Conservation (phyloP, 148 eudicot genomes). For the Fallopia convolvulus region DNA sequence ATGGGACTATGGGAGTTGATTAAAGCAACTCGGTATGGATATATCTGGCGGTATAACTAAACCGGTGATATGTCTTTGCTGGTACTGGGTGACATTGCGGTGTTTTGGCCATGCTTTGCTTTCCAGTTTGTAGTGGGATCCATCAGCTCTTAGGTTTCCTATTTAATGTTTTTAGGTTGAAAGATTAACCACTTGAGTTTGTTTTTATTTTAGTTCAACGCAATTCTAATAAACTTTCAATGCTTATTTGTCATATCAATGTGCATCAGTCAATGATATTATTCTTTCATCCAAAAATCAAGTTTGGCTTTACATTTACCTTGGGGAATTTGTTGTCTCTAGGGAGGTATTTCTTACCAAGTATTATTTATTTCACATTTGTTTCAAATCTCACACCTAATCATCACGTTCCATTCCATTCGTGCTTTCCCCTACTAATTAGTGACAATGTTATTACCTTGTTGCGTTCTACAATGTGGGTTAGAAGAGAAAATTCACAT, state of each 20-base stretch:
- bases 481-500: no score
- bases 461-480: no score
- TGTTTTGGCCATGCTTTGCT: neutral
- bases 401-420: neutral
- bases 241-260: constrained; percentile 8
- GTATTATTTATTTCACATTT: neutral
- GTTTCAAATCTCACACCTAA: neutral
- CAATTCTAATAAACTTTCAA: neutral
- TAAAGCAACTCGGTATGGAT: no score
- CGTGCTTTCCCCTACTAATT: neutral
- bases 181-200: neutral
- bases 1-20: neutral
- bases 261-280: constrained; percentile 73
- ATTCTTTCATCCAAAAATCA: constrained; percentile 77
- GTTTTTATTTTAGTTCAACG: neutral
- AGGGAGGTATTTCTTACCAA: constrained; percentile 60
- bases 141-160: neutral
- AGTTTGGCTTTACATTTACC: constrained; percentile 87
- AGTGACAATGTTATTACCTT: no score
- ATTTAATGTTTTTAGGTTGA: neutral
- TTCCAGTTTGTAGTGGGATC: neutral
- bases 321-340: constrained; percentile 90
- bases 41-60: no score
- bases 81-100: neutral
- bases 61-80: no score